Conservation (phyloP, 2,329 filamentous ascomycete genomes). For the Verticillium klebahnii region DNA sequence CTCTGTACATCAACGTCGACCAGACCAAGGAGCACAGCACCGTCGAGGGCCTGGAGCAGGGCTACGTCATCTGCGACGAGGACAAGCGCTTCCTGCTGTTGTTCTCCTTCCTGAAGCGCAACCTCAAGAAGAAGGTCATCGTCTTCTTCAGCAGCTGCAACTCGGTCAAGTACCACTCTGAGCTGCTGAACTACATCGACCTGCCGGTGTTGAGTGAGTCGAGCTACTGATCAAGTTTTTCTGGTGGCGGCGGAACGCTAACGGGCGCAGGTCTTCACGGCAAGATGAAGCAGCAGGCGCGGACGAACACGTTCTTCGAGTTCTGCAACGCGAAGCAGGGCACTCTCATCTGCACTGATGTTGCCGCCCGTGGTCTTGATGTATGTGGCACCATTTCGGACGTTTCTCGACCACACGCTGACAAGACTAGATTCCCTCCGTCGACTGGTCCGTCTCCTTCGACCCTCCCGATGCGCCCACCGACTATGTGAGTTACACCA, state of each 20-base stretch:
- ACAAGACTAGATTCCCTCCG: slow-evolving; percentile 67
- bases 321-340: slow-evolving; percentile 75
- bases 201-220: slow-evolving; percentile 62
- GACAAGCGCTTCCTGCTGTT: slow-evolving; percentile 92
- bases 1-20: slow-evolving; percentile 96
- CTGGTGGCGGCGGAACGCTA: not conserved
- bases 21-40: slow-evolving; percentile 85
- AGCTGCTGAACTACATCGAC: slow-evolving; percentile 97
- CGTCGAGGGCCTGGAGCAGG: slow-evolving; percentile 90
- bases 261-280: slow-evolving; percentile 63
- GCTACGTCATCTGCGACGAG: slow-evolving; percentile 88
- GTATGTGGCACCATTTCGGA: slow-evolving; percentile 34
- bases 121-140: slow-evolving; percentile 94
- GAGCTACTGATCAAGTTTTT: not conserved
- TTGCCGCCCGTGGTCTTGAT: slow-evolving; percentile 90
- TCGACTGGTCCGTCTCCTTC: slow-evolving; percentile 96
- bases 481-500: slow-evolving; percentile 57
- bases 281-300: slow-evolving; percentile 97
- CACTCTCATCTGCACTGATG: slow-evolving; percentile 92
- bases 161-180: slow-evolving; percentile 92
- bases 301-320: slow-evolving; percentile 98
- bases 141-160: slow-evolving; percentile 93
- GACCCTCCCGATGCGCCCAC: slow-evolving; percentile 88
- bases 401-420: not conserved
- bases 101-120: slow-evolving; percentile 89